These are phyloP conservation scores for Suhomyces bolitotheri DNA, from an alignment of 1,139 yeast genomes.

Conservation along the genomic window DNA sequence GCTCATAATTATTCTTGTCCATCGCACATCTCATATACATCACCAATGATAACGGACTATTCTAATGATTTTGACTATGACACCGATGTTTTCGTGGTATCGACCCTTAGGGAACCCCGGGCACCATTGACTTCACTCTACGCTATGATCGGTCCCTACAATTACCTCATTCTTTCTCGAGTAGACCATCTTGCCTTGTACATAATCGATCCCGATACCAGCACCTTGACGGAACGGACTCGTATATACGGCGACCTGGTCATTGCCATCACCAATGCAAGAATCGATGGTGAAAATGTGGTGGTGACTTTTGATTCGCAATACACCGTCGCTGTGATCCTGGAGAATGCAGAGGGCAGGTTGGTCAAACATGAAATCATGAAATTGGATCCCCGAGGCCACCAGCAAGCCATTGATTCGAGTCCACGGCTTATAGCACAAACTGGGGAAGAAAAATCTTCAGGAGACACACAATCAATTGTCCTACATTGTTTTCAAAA, in stretches of 20 bases:
- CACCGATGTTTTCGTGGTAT: constrained; percentile 7
- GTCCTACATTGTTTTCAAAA: constrained; percentile 34
- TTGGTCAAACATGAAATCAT: constrained; percentile 11
- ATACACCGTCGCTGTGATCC: constrained; percentile 12
- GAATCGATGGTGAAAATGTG: constrained; percentile 8
- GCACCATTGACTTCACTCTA: constrained; percentile 1
- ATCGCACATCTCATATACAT: constrained; percentile 1
- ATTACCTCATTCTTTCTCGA: constrained; percentile 6
- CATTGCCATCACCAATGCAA: constrained; percentile 11
- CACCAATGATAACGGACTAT: constrained; percentile 7
- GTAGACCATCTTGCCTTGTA: constrained; percentile 20
- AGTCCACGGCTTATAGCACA: constrained; percentile 22
- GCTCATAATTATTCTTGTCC: too few species aligned
- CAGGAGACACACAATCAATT: constrained; percentile 15
- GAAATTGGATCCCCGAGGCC: constrained; percentile 28
- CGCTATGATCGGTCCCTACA: constrained; percentile 1
- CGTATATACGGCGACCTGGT: constrained; percentile 20
- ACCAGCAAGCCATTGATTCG: constrained; percentile 30
- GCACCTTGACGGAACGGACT: constrained; percentile 13
- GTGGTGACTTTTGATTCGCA: constrained; percentile 19
- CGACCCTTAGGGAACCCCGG: constrained; percentile 6
- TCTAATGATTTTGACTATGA: constrained; percentile 9
- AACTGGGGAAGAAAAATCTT: constrained; percentile 7
- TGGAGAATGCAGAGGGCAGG: constrained; percentile 1
- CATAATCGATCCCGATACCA: constrained; percentile 9